Evolutionary conservation across 768 basidiomycete species (phyloP).

Genomic region (Russula abietina): DNA sequence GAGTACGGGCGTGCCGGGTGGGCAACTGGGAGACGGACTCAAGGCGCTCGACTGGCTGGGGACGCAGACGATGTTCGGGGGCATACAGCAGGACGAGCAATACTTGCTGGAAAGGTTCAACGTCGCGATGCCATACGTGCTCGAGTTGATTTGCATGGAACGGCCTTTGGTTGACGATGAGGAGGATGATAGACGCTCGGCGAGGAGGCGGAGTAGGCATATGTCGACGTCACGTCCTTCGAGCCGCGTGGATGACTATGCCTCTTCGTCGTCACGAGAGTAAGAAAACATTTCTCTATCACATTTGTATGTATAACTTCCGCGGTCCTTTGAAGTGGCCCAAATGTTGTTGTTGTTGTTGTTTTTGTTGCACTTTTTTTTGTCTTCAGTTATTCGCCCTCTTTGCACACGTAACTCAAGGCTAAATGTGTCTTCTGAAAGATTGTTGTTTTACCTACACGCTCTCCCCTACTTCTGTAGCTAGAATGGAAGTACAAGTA

Average conservation of each 20-base stretch:
- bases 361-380: background rate
- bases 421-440: background rate
- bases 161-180: slow-evolving; percentile 44
- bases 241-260: slow-evolving; percentile 10
- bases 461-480: background rate
- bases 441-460: background rate
- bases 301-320: background rate
- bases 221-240: slow-evolving; percentile 18
- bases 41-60: slow-evolving; percentile 64
- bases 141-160: slow-evolving; percentile 49
- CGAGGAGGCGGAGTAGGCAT: slow-evolving; percentile 15
- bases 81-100: slow-evolving; percentile 43
- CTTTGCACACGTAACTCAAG: background rate
- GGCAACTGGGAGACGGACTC: slow-evolving; percentile 54
- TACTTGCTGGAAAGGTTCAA: slow-evolving; percentile 39
- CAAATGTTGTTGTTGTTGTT: background rate
- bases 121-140: slow-evolving; percentile 50
- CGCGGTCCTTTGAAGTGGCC: background rate
- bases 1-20: slow-evolving; percentile 60
- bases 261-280: slow-evolving; percentile 7
- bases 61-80: slow-evolving; percentile 55
- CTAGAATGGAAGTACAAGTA: background rate
- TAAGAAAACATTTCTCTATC: background rate
- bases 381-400: background rate
- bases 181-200: slow-evolving; percentile 44